These are phyloP conservation scores for Pulveroboletus frians DNA, from an alignment of 768 basidiomycete genomes.

Conservation along the genomic window DNA sequence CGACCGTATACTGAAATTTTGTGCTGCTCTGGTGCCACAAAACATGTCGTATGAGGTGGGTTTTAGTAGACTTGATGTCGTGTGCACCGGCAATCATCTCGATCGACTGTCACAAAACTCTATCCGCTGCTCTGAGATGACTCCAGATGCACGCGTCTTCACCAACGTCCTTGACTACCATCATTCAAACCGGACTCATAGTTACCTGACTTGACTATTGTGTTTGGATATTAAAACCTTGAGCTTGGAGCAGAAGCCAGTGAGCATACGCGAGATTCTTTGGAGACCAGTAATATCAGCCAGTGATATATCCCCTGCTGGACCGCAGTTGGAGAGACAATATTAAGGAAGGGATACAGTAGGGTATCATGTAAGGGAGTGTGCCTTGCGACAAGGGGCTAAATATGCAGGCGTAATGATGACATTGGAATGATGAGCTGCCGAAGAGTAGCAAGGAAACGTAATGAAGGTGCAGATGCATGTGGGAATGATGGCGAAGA, in stretches of 20 bases:
- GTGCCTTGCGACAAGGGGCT: not conserved
- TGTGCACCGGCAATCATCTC: not conserved
- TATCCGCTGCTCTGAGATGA: not conserved
- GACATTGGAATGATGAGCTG: slow-evolving; percentile 14
- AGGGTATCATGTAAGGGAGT: not conserved
- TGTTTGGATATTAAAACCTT: slow-evolving; percentile 10
- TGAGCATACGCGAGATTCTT: not conserved
- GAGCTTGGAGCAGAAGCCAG: not conserved
- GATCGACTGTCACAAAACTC: no score
- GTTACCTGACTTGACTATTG: slow-evolving; percentile 3
- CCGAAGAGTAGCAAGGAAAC: slow-evolving; percentile 10
- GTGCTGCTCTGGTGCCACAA: no score
- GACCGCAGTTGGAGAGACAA: slow-evolving; percentile 1
- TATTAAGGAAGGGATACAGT: slow-evolving; percentile 12
- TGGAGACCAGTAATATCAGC: not conserved
- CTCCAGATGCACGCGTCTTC: not conserved
- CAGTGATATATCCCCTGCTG: not conserved
- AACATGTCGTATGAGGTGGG: no score
- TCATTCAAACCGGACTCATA: slow-evolving; percentile 9
- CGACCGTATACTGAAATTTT: no score
- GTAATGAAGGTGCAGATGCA: slow-evolving; percentile 4
- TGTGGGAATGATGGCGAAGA: slow-evolving; percentile 3
- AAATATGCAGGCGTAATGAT: slow-evolving; percentile 4
- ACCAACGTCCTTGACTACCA: slow-evolving; percentile 14
- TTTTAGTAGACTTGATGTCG: no score